phyloP scores from a whole-genome alignment of 495 filamentous ascomycete genomes.

The Astrocystis sublimbata region DNA sequence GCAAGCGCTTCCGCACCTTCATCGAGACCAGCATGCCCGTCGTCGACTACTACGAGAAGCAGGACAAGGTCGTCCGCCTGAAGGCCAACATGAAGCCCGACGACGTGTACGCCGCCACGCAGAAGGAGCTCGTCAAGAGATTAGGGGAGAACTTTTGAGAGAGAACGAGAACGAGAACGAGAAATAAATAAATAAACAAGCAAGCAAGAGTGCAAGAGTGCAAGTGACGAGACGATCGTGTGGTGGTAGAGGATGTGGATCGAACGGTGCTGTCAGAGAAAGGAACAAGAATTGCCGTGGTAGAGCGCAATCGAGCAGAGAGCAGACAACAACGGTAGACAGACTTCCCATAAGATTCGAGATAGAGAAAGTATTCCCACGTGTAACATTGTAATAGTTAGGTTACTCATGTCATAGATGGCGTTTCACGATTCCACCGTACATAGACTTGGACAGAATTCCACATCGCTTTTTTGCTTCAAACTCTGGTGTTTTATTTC shows the following conservation, averaged over 20 bases:
- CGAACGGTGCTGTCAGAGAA: background rate
- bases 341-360: background rate
- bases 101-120: conserved; percentile 72
- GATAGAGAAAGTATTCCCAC: conserved; percentile 9
- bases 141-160: conserved; percentile 32
- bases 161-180: background rate
- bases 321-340: background rate
- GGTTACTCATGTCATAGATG: conserved; percentile 7
- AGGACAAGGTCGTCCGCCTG: conserved; percentile 78
- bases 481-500: conserved; percentile 12
- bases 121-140: conserved; percentile 39
- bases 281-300: background rate
- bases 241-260: too few species aligned
- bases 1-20: conserved; percentile 92
- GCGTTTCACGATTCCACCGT: conserved; percentile 6
- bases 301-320: background rate
- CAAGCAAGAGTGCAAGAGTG: too few species aligned
- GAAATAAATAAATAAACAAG: too few species aligned
- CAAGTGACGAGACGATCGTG: too few species aligned
- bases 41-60: conserved; percentile 75
- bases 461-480: conserved; percentile 5
- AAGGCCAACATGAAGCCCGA: conserved; percentile 66
- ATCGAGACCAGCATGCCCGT: conserved; percentile 96
- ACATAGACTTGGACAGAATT: conserved; percentile 13
- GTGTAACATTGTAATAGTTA: conserved; percentile 11